Conservation (phyloP, 768 basidiomycete genomes). For the Tephrocybe sp. region DNA sequence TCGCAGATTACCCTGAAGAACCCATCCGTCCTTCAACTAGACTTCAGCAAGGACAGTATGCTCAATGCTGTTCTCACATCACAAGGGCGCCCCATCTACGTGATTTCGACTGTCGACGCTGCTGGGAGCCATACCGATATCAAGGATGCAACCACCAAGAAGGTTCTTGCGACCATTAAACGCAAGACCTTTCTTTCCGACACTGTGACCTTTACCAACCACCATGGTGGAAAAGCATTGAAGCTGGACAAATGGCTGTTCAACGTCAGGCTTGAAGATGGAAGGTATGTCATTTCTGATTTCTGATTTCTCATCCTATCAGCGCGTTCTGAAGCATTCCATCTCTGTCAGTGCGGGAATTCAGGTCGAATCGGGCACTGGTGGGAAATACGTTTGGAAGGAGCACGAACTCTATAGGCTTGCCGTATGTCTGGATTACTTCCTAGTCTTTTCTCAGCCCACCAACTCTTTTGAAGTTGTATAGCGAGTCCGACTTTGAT, state of each 20-base stretch:
- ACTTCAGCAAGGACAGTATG: slow-evolving; percentile 21
- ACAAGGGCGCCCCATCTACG: slow-evolving; percentile 17
- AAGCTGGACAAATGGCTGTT: slow-evolving; percentile 23
- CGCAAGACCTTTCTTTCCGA: slow-evolving; percentile 18
- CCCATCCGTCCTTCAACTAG: slow-evolving; percentile 11
- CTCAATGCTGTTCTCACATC: slow-evolving; percentile 17
- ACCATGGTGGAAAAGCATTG: slow-evolving; percentile 14
- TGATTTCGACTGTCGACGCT: slow-evolving; percentile 18
- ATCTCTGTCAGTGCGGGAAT: too few species aligned
- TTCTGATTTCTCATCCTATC: too few species aligned
- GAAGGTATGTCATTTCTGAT: slow-evolving; percentile 4
- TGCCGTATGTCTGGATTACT: too few species aligned
- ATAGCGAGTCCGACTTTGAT: too few species aligned
- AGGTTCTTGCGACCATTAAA: slow-evolving; percentile 17
- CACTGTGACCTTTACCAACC: slow-evolving; percentile 20
- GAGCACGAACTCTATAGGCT: too few species aligned
- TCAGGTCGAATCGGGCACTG: too few species aligned
- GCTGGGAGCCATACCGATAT: slow-evolving; percentile 18
- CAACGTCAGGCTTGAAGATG: slow-evolving; percentile 9
- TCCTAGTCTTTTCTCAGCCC: too few species aligned
- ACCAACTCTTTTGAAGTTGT: too few species aligned
- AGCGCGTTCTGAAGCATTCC: too few species aligned
- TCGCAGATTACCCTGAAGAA: slow-evolving; percentile 14
- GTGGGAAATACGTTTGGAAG: too few species aligned
- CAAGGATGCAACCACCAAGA: slow-evolving; percentile 16